Percentiles rank a stretch among this genome's conserved stretches.
These are phyloP conservation scores for Colletotrichum tamarilloi DNA, from an alignment of 2,329 filamentous ascomycete species.

Conservation along the genomic window DNA sequence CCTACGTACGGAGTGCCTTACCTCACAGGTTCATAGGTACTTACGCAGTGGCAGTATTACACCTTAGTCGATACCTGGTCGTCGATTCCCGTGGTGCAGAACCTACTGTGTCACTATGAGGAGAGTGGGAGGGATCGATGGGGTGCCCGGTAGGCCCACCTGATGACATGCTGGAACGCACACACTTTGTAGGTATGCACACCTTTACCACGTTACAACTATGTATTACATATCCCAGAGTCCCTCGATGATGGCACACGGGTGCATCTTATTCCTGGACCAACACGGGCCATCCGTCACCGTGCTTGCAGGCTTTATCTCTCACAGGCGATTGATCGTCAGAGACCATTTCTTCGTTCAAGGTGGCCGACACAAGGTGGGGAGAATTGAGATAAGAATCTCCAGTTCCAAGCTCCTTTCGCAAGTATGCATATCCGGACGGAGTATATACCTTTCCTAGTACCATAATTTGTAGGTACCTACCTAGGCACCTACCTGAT, in stretches of 20 bases:
- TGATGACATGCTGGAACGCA: background rate
- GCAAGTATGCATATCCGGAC: background rate
- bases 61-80: background rate
- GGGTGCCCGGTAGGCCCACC: background rate
- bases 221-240: background rate
- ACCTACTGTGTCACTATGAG: background rate
- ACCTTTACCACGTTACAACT: background rate
- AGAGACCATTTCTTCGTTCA: background rate
- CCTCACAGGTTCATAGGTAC: background rate
- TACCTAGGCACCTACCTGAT: too few species aligned
- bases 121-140: background rate
- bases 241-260: background rate
- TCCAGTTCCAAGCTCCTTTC: background rate
- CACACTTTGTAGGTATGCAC: background rate
- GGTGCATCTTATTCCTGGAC: background rate
- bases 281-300: background rate
- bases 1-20: background rate
- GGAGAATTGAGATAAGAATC: background rate
- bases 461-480: too few species aligned
- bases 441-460: too few species aligned
- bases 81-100: background rate
- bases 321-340: slow-evolving; percentile 18
- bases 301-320: background rate
- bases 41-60: background rate
- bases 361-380: background rate